phyloP scores from a whole-genome alignment of 129 eudicot genomes.

The Helianthus annuus region DNA sequence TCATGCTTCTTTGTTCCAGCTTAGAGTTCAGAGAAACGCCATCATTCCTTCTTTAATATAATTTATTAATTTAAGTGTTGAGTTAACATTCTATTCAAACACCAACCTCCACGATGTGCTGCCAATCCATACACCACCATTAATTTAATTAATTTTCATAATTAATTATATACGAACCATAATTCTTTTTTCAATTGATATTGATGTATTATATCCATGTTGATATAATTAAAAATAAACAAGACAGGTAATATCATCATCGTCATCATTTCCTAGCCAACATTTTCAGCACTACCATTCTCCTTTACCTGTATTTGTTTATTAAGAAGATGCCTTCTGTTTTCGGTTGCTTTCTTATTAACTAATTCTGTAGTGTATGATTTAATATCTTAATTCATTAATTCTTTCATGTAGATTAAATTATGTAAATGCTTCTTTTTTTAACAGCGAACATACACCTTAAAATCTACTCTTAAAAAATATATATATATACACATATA shows the following conservation, averaged over 20 bases:
- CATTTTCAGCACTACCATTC: conserved; percentile 16
- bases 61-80: not conserved
- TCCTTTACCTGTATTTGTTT: not conserved
- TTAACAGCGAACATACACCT: no score
- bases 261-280: conserved; percentile 26
- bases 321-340: not conserved
- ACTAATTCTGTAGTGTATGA: not conserved
- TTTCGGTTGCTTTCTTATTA: not conserved
- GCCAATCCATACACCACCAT: conserved; percentile 9
- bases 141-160: not conserved
- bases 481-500: no score
- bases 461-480: no score
- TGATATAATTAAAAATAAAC: conserved; percentile 12
- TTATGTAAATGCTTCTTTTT: no score
- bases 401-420: no score
- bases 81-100: not conserved
- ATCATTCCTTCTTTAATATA: conserved; percentile 12
- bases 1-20: not conserved
- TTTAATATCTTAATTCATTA: no score
- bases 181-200: conserved; percentile 7
- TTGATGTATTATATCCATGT: conserved; percentile 10
- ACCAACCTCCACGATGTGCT: conserved; percentile 20
- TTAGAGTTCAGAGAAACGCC: conserved; percentile 18
- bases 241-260: conserved; percentile 9
- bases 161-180: not conserved